A percentile compares a stretch with the other conserved stretches of the same genome.
Conservation (phyloP, 1,284 basidiomycete genomes). For the Naganishia sp. region DNA sequence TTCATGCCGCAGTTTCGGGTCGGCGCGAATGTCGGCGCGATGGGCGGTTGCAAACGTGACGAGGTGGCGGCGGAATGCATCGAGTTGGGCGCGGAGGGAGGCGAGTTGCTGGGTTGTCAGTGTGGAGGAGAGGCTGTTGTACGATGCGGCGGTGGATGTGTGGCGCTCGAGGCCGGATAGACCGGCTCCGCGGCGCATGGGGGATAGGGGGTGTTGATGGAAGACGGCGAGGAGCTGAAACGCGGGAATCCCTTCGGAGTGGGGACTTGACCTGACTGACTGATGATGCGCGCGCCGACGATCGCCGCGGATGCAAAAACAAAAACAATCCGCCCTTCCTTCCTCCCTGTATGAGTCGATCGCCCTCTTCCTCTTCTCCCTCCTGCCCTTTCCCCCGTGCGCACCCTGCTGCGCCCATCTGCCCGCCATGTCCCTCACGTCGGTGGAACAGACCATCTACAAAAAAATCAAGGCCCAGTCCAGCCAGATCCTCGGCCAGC, state of each 20-base stretch:
- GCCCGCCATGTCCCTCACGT: conserved; percentile 23
- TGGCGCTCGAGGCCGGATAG: conserved; percentile 57
- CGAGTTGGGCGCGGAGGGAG: conserved; percentile 76
- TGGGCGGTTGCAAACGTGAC: conserved; percentile 79
- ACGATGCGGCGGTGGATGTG: conserved; percentile 58
- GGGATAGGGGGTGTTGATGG: conserved; percentile 1
- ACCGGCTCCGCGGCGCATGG: conserved; percentile 58
- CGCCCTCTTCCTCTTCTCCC: not conserved
- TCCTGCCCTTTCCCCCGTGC: not conserved
- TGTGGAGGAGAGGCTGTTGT: conserved; percentile 73
- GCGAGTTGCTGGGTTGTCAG: conserved; percentile 76
- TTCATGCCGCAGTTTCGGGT: conserved; percentile 84
- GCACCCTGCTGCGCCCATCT: not conserved
- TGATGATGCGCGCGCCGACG: not conserved
- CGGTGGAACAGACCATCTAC: conserved; percentile 20
- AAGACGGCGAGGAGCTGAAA: too few species aligned
- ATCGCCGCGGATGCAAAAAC: conserved; percentile 2
- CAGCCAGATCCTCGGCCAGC: conserved; percentile 17
- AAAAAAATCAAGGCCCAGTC: conserved; percentile 21
- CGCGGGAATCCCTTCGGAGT: not conserved
- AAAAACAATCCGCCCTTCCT: not conserved
- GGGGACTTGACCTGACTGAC: not conserved
- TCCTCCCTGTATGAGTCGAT: not conserved
- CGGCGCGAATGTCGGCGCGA: conserved; percentile 77
- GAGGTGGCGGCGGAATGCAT: conserved; percentile 79